Conservation (phyloP, 805 yeast species). For the Millerago galiae region DNA sequence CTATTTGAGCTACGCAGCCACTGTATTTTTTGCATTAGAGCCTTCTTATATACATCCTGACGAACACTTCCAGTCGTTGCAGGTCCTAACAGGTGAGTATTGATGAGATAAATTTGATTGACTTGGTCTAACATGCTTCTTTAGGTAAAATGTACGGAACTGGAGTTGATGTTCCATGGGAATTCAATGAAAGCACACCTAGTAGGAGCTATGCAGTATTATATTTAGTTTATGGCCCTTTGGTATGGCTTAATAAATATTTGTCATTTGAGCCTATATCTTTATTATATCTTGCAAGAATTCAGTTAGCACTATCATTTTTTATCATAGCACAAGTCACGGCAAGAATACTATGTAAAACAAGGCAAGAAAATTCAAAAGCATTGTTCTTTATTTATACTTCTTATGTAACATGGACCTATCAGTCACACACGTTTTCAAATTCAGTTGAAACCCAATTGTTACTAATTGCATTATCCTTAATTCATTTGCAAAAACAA, state of each 20-base stretch:
- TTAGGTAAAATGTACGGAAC: conserved; percentile 1
- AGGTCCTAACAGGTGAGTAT: conserved; percentile 47
- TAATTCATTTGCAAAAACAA: conserved; percentile 27
- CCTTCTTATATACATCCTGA: conserved; percentile 95
- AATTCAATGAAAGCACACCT: conserved; percentile 48
- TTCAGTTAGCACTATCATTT: conserved; percentile 36
- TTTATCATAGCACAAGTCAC: conserved; percentile 30
- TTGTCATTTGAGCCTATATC: conserved; percentile 39
- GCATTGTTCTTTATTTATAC: conserved; percentile 37
- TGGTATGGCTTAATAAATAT: conserved; percentile 34
- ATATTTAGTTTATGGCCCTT: conserved; percentile 63
- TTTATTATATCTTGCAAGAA: conserved; percentile 47
- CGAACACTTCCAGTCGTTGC: conserved; percentile 92
- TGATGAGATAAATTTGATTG: neutral
- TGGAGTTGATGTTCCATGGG: conserved; percentile 61
- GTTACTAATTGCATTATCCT: conserved; percentile 34
- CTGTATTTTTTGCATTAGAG: conserved; percentile 53
- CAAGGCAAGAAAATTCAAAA: conserved; percentile 40
- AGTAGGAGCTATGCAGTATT: conserved; percentile 71
- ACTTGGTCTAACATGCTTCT: neutral
- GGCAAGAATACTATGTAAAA: conserved; percentile 40
- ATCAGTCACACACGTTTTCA: conserved; percentile 86
- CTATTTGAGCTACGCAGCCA: conserved; percentile 18
- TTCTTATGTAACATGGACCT: conserved; percentile 67
- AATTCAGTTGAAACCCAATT: conserved; percentile 68